A percentile compares a stretch with the other conserved stretches of the same genome.
Conservation (phyloP, 192 early-diverging fungal species). For the Chytriomyces hyalinus region DNA sequence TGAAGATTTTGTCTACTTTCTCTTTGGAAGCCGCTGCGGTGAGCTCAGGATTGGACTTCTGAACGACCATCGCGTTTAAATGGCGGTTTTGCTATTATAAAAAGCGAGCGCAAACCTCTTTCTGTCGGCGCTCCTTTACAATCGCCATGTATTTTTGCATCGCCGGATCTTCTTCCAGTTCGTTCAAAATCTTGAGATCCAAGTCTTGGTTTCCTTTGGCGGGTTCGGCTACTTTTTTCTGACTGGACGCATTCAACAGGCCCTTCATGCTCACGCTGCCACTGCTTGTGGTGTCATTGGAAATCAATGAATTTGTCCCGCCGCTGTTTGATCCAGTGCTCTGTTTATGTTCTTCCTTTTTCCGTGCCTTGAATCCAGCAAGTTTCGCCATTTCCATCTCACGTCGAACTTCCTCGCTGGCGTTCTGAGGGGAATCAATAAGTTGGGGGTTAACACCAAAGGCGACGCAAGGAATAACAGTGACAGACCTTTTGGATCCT, state of each 20-base stretch:
- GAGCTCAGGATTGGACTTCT: not conserved
- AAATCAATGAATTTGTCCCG: not conserved
- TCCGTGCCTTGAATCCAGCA: slow-evolving; percentile 11
- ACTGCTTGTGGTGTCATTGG: not conserved
- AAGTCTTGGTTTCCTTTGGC: slow-evolving; percentile 27
- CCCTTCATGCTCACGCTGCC: slow-evolving; percentile 11
- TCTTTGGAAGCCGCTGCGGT: not conserved
- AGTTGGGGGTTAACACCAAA: not conserved
- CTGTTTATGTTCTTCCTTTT: not conserved
- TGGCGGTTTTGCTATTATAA: too few species aligned
- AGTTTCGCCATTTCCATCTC: slow-evolving; percentile 39
- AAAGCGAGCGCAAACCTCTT: slow-evolving; percentile 8
- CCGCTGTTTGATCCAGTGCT: not conserved
- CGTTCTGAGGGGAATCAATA: not conserved
- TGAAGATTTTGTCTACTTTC: not conserved
- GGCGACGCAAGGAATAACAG: not conserved
- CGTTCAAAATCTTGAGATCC: slow-evolving; percentile 31
- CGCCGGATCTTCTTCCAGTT: slow-evolving; percentile 47
- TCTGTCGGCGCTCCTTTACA: slow-evolving; percentile 50
- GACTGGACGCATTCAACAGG: not conserved
- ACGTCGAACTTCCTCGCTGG: slow-evolving; percentile 10
- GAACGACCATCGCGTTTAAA: not conserved
- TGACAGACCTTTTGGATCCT: slow-evolving; percentile 1
- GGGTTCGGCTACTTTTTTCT: not conserved
- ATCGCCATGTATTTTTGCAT: slow-evolving; percentile 56